These are phyloP conservation scores for Acanthamoeba sp. DNA, from an alignment of 208 protist genomes.

Conservation along the genomic window DNA sequence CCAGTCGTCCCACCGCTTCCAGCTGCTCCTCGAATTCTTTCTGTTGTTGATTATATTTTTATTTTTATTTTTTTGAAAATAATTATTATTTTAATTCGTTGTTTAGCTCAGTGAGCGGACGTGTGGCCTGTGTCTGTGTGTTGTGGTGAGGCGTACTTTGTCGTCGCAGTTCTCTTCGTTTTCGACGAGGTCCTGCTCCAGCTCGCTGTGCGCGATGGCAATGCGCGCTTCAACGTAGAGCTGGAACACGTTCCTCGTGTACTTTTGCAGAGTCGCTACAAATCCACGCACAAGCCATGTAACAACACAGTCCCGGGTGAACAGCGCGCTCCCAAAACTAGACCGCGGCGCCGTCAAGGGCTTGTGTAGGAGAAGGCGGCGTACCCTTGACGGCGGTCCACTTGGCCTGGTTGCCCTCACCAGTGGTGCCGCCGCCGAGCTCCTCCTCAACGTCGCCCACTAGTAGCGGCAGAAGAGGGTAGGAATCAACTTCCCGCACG, in stretches of 20 bases:
- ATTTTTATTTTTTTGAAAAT: too few species aligned
- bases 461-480: conserved; percentile 11
- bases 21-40: conserved; percentile 46
- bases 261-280: conserved; percentile 12
- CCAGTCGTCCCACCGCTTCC: background rate
- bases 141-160: conserved; percentile 7
- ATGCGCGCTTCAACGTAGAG: conserved; percentile 42
- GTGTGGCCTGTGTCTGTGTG: too few species aligned
- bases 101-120: too few species aligned
- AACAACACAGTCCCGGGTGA: too few species aligned
- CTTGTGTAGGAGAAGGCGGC: too few species aligned
- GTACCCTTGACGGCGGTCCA: background rate
- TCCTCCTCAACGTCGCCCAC: conserved; percentile 11
- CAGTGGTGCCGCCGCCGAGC: background rate
- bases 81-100: too few species aligned
- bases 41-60: background rate
- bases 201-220: conserved; percentile 20
- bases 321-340: too few species aligned
- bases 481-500: background rate
- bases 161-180: conserved; percentile 55
- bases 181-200: conserved; percentile 63
- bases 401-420: background rate
- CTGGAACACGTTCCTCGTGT: conserved; percentile 55
- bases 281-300: too few species aligned
- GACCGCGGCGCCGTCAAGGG: too few species aligned